Conservation (phyloP, 169 alveolate genomes). For the Plasmodium relictum region DNA sequence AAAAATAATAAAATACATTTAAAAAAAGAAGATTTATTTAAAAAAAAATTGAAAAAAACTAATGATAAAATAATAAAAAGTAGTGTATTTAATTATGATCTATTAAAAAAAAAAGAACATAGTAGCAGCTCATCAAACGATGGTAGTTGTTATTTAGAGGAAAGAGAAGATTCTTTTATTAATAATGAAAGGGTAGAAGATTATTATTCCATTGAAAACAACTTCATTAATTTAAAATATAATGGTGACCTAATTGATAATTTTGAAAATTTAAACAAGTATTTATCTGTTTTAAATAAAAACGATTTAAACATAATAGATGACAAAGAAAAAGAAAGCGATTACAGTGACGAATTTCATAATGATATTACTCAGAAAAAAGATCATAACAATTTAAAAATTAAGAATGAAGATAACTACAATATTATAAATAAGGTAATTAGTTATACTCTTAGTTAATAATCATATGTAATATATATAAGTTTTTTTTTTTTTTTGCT, state of each 20-base stretch:
- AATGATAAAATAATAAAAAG: too few relatives aligned
- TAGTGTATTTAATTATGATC: too few relatives aligned
- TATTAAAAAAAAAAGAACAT: too few relatives aligned
- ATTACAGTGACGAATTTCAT: constrained; percentile 26
- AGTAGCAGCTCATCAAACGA: too few relatives aligned
- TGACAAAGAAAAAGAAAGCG: constrained; percentile 47
- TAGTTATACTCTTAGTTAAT: constrained; percentile 32
- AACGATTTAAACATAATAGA: constrained; percentile 5
- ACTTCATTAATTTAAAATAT: too few relatives aligned
- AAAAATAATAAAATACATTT: background rate
- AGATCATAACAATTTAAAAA: constrained; percentile 2
- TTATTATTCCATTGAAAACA: too few relatives aligned
- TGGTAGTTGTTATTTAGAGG: too few relatives aligned
- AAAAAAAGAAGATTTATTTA: background rate
- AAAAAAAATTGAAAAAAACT: background rate
- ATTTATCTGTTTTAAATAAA: constrained; percentile 47
- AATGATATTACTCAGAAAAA: background rate
- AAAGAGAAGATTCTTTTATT: too few relatives aligned
- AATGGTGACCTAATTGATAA: constrained; percentile 7
- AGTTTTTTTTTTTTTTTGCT: too few relatives aligned
- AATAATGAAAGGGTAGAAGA: background rate
- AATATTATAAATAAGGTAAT: constrained; percentile 26
- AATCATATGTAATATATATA: too few relatives aligned
- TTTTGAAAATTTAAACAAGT: constrained; percentile 8
- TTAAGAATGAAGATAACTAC: background rate